Evolutionary conservation across 1,139 yeast genomes (phyloP).

Genomic region (Diutina sp.): DNA sequence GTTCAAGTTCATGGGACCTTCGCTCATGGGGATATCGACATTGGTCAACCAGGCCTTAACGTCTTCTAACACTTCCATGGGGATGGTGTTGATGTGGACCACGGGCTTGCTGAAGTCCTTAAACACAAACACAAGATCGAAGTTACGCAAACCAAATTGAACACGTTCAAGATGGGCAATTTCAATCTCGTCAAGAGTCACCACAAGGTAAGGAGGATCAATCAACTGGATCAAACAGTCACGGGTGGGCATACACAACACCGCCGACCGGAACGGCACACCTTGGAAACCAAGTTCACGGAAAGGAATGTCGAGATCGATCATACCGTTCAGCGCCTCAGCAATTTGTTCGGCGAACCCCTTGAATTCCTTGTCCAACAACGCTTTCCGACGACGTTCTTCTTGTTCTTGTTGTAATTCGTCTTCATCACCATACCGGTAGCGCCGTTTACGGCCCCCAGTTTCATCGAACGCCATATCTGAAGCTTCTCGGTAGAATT

Average conservation of each 20-base stretch:
- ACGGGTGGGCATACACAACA: constrained; percentile 92
- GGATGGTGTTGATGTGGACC: constrained; percentile 87
- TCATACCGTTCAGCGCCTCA: constrained; percentile 67
- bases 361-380: constrained; percentile 85
- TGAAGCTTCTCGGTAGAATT: constrained; percentile 92
- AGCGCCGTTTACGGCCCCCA: constrained; percentile 80
- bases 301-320: constrained; percentile 89
- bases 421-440: constrained; percentile 96
- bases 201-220: constrained; percentile 90
- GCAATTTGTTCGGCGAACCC: constrained; percentile 83
- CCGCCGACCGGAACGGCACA: constrained; percentile 92
- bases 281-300: constrained; percentile 96
- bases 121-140: constrained; percentile 89
- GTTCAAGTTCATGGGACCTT: constrained; percentile 90
- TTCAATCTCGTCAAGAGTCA: constrained; percentile 85
- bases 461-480: constrained; percentile 97
- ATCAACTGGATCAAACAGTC: constrained; percentile 90
- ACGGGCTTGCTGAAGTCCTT: constrained; percentile 84
- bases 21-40: constrained; percentile 89
- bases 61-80: constrained; percentile 83
- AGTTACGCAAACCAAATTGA: constrained; percentile 91
- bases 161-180: constrained; percentile 94
- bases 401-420: constrained; percentile 98
- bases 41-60: constrained; percentile 94
- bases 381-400: constrained; percentile 84